Base-by-base conservation (phyloP, 768 basidiomycete species). In the Naganishia friedmannii region DNA sequence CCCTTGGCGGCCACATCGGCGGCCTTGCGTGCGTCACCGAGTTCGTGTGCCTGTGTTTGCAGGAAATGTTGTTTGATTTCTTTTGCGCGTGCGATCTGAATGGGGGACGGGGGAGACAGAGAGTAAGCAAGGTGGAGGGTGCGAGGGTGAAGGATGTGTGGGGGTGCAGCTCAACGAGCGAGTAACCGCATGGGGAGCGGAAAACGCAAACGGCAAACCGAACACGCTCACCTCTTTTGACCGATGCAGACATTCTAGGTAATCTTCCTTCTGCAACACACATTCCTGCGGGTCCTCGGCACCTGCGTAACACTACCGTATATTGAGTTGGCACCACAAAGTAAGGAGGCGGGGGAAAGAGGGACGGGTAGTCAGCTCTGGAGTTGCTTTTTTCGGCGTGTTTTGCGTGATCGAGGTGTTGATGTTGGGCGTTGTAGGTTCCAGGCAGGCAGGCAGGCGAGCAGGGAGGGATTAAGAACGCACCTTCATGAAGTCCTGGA, bases 211-310 rank as follows among this genome's bases (percentile, higher is more conserved):
- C 6, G 34, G 34, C n/a, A n/a, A n/a, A n/a, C n/a, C n/a, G n/a
- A n/a, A 23, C 26, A 23, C 10, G 77, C 87, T 77, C 73, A 92
- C 94, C 87, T 93, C 92, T 82, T 93, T 90, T 31, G 86, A 87
- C 77, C 89, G 87, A 79, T 95, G 93, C 69, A 97, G 82, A 80
- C 94, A 96, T 79, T 94, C 92, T 67, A 94, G 78, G 82, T 97
- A 97, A 81, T 95, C 93, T 72, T 89, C 90, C 63, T 86, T 86
- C 71, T 87, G 88, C 19, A 85, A 81, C 19, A 84, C 84, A 81
- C 94, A 97, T 76, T 89, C 84, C 58, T 82, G 81, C 0, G 93
- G 93, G 55, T 83, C 83, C 75, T 93, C 90, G 46, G 92, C 86
- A 69, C 86, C 84, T 6, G 89, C 88, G 78, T 94, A 96, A 82